Conservation (phyloP, 1,139 yeast genomes). For the Geotrichum restrictum region DNA sequence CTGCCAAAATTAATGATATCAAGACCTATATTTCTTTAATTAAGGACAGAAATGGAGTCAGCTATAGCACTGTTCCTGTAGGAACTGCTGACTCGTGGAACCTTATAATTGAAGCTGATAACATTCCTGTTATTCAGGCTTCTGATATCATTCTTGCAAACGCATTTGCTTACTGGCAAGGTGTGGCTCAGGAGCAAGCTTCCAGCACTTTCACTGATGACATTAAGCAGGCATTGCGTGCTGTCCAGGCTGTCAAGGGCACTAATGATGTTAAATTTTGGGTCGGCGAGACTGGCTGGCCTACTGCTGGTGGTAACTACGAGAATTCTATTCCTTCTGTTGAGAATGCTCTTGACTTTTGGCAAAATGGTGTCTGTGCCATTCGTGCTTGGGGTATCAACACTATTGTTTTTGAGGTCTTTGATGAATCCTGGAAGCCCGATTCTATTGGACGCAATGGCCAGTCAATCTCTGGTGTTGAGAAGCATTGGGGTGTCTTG, state of each 20-base stretch:
- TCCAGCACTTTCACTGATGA: constrained; percentile 91
- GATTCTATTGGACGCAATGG: constrained; percentile 57
- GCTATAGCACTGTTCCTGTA: constrained; percentile 67
- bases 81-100: constrained; percentile 98
- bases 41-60: constrained; percentile 74
- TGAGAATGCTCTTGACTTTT: constrained; percentile 69
- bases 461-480: constrained; percentile 58
- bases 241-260: constrained; percentile 79
- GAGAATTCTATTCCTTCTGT: constrained; percentile 53
- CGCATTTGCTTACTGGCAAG: constrained; percentile 98
- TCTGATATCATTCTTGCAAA: constrained; percentile 84
- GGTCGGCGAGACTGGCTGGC: constrained; percentile 99
- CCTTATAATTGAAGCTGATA: constrained; percentile 72
- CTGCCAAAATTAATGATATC: constrained; percentile 49
- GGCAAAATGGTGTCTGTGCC: constrained; percentile 86
- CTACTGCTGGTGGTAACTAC: constrained; percentile 76
- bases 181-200: constrained; percentile 75
- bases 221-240: constrained; percentile 91
- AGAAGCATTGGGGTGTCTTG: constrained; percentile 91
- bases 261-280: constrained; percentile 78
- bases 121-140: constrained; percentile 66
- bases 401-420: constrained; percentile 88
- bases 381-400: constrained; percentile 94
- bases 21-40: constrained; percentile 55
- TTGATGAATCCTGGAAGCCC: constrained; percentile 96